Evolutionary conservation across 2,329 filamentous ascomycete genomes (phyloP), one percentile per base, ranked within the genome.

Genomic region (Orbilia javanica): DNA sequence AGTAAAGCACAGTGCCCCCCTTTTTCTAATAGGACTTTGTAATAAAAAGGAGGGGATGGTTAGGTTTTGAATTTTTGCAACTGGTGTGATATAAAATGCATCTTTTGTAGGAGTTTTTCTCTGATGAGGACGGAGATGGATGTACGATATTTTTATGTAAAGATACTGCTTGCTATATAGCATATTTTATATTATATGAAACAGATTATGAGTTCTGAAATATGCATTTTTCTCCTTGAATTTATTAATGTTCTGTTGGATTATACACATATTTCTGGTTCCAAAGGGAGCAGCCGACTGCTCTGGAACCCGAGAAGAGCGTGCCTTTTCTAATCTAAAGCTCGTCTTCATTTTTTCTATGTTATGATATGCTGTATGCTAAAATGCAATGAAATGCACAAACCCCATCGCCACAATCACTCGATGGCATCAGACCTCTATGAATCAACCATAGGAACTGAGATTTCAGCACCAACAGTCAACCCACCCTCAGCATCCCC

Each of bases 61-160:
- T n/a, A n/a, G n/a, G n/a, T n/a, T n/a, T n/a, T n/a, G n/a, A n/a
- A n/a, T n/a, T n/a, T n/a, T 60, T 57, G 52, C 52, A 57, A 57
- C 8, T 22, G 46, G 18, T 70, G 39, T 70, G 42, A n/a, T 25
- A 62, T 70, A 48, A 39, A 31, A 50, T 36, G 50, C 52, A 62
- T 67, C 15, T 53, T n/a, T 29, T 63, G 53, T n/a, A 63, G 44
- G 71, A 68, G 63, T 62, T 74, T 29, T 27, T 46, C 4, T 65
- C 62, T 18, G 25, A 52, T n/a, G n/a, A n/a, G n/a, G n/a, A n/a
- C n/a, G 18, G 13, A 8, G 6, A 25, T 42, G 29, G 52, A 55
- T 25, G 20, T 31, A 57, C 52, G 52, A 36, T 57, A 57, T 36
- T 55, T 48, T 31, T 29, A 44, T 34, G n/a, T 36, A 55, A 27